Evolutionary conservation across 164 flowering plant species (phyloP).

Genomic region (Stephania japonica): DNA sequence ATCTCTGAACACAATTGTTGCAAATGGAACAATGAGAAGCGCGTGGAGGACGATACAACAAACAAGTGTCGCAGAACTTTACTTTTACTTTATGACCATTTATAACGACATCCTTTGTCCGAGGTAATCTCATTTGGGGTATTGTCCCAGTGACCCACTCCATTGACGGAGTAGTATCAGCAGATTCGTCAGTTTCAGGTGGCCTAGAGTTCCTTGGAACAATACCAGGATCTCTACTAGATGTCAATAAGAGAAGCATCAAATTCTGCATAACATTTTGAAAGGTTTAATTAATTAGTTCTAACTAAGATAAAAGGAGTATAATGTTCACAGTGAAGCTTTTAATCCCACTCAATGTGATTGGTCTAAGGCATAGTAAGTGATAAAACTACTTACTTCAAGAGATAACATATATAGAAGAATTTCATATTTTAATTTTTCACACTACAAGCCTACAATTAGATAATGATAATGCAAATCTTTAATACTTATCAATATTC

Average conservation of each 20-base stretch:
- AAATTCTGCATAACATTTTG: conserved; percentile 56
- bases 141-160: conserved; percentile 68
- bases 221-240: conserved; percentile 93
- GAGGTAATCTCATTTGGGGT: conserved; percentile 54
- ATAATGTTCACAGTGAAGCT: too few relatives aligned
- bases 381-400: too few relatives aligned
- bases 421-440: too few relatives aligned
- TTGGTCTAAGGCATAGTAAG: too few relatives aligned
- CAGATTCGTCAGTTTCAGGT: conserved; percentile 61
- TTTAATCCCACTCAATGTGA: too few relatives aligned
- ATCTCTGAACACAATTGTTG: conserved; percentile 91
- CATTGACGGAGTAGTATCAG: conserved; percentile 62
- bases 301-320: too few relatives aligned
- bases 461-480: not conserved
- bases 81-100: conserved; percentile 72
- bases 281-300: not conserved
- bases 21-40: conserved; percentile 95
- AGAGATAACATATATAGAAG: too few relatives aligned
- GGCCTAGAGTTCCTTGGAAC: conserved; percentile 67
- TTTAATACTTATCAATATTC: not conserved
- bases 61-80: conserved; percentile 85
- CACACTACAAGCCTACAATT: too few relatives aligned
- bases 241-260: conserved; percentile 65
- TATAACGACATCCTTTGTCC: conserved; percentile 60
- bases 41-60: conserved; percentile 85